phyloP scores from a whole-genome alignment of 2,329 filamentous ascomycete genomes.

The Sporothrix luriei region DNA sequence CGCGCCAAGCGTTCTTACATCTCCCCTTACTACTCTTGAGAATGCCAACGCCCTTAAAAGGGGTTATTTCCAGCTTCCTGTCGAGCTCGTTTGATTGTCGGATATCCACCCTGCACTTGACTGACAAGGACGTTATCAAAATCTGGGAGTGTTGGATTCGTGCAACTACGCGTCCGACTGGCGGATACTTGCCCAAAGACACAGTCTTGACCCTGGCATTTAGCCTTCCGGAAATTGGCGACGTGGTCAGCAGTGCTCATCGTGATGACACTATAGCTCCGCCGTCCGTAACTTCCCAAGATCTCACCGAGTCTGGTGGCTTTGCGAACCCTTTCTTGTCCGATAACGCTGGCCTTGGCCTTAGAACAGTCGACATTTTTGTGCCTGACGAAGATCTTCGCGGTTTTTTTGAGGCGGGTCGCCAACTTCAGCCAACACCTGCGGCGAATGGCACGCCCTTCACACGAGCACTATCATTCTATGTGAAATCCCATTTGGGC shows the following conservation, averaged over 20 bases:
- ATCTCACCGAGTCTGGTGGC: not conserved
- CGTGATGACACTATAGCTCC: not conserved
- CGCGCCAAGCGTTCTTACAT: constrained; percentile 46
- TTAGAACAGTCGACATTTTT: constrained; percentile 56
- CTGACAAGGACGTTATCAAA: constrained; percentile 53
- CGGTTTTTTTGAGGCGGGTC: constrained; percentile 51
- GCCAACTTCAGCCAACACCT: constrained; percentile 34
- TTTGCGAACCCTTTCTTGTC: not conserved
- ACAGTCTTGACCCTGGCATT: constrained; percentile 57
- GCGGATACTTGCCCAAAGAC: constrained; percentile 48
- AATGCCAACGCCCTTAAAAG: constrained; percentile 58
- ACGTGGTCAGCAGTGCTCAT: not conserved
- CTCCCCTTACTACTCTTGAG: constrained; percentile 58
- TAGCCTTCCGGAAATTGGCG: not conserved
- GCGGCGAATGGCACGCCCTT: constrained; percentile 46
- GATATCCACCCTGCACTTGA: constrained; percentile 53
- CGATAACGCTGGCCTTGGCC: constrained; percentile 38
- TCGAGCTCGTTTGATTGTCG: constrained; percentile 59
- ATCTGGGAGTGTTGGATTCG: constrained; percentile 57
- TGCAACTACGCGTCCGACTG: constrained; percentile 43
- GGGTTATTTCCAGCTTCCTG: constrained; percentile 55
- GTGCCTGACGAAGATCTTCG: constrained; percentile 53
- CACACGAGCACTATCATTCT: constrained; percentile 53
- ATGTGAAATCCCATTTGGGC: constrained; percentile 57
- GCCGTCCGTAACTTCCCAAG: not conserved